Evolutionary conservation across 805 yeast genomes (phyloP).

Genomic region (Ogataea nonfermentans): DNA sequence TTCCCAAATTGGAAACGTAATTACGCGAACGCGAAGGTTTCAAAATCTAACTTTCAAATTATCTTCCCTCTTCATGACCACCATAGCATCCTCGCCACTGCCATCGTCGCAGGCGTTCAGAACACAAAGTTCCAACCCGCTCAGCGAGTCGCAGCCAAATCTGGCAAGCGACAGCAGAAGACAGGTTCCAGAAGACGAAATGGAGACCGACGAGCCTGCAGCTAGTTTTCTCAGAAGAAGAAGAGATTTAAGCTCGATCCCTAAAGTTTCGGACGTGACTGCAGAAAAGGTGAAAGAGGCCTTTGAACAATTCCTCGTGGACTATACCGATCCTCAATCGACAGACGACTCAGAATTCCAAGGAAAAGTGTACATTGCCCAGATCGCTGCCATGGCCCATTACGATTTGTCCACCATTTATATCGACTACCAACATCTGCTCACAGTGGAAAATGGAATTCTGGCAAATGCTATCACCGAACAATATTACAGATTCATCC

Average conservation of each 20-base stretch:
- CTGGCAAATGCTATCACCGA: constrained; percentile 86
- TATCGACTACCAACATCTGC: constrained; percentile 79
- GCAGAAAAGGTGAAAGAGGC: constrained; percentile 93
- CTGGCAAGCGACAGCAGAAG: constrained; percentile 16
- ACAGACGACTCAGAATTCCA: constrained; percentile 39
- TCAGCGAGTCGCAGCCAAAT: constrained; percentile 30
- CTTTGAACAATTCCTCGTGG: constrained; percentile 80
- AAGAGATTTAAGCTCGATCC: constrained; percentile 65
- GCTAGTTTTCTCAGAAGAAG: constrained; percentile 40
- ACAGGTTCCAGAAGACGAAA: constrained; percentile 22
- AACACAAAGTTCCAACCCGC: constrained; percentile 25
- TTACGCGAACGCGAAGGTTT: constrained; percentile 15
- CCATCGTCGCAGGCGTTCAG: constrained; percentile 27
- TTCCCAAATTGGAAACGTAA: constrained; percentile 10
- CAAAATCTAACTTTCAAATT: constrained; percentile 2
- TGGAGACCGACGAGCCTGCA: constrained; percentile 28
- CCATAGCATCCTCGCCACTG: constrained; percentile 32
- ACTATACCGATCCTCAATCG: constrained; percentile 46
- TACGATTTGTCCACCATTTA: constrained; percentile 76
- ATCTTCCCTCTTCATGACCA: constrained; percentile 19
- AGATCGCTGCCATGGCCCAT: constrained; percentile 74
- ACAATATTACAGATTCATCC: constrained; percentile 89
- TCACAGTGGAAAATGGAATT: constrained; percentile 76
- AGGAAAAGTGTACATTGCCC: constrained; percentile 70
- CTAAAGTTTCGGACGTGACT: constrained; percentile 84